Percentiles rank a stretch among this genome's conserved stretches.
These are phyloP conservation scores for Lantana camara DNA, from an alignment of 257 asterid species.

Conservation along the genomic window DNA sequence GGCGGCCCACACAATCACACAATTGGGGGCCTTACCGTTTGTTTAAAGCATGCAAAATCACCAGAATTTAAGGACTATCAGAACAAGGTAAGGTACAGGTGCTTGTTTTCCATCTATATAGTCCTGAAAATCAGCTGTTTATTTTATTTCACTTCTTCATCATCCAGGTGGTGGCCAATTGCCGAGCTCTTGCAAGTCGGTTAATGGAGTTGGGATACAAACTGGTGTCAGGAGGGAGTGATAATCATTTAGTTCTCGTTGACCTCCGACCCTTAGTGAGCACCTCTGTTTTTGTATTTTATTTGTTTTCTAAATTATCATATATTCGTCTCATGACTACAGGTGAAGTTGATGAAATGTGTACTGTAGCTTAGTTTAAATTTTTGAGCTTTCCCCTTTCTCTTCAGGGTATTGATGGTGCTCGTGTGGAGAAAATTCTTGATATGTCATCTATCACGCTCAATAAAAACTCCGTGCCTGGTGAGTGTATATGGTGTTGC, in stretches of 20 bases:
- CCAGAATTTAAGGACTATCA: slow-evolving; percentile 81
- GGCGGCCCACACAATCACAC: slow-evolving; percentile 98
- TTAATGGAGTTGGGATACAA: slow-evolving; percentile 78
- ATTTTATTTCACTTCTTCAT: slow-evolving; percentile 11
- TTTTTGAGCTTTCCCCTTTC: neutral
- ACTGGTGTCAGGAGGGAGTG: slow-evolving; percentile 95
- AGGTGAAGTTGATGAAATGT: too few species aligned
- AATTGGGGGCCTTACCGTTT: slow-evolving; percentile 86
- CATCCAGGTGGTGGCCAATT: slow-evolving; percentile 79
- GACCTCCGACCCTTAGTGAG: slow-evolving; percentile 95
- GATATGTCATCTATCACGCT: slow-evolving; percentile 97
- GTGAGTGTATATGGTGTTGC: slow-evolving; percentile 40
- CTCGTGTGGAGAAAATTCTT: slow-evolving; percentile 89
- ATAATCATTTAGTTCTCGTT: slow-evolving; percentile 95
- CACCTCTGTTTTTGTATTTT: slow-evolving; percentile 18
- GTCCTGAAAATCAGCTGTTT: neutral
- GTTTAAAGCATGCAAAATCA: slow-evolving; percentile 78
- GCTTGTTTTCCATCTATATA: slow-evolving; percentile 9
- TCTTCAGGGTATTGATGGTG: slow-evolving; percentile 86
- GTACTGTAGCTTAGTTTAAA: slow-evolving; percentile 6
- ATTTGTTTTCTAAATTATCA: neutral
- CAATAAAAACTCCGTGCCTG: slow-evolving; percentile 94
- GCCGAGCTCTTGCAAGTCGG: slow-evolving; percentile 85
- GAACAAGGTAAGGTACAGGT: slow-evolving; percentile 50
- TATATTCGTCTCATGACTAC: neutral